A percentile compares a stretch with the other conserved stretches of the same genome.
phyloP scores from a whole-genome alignment of 495 filamentous ascomycete species.

The Cercophora samala region DNA sequence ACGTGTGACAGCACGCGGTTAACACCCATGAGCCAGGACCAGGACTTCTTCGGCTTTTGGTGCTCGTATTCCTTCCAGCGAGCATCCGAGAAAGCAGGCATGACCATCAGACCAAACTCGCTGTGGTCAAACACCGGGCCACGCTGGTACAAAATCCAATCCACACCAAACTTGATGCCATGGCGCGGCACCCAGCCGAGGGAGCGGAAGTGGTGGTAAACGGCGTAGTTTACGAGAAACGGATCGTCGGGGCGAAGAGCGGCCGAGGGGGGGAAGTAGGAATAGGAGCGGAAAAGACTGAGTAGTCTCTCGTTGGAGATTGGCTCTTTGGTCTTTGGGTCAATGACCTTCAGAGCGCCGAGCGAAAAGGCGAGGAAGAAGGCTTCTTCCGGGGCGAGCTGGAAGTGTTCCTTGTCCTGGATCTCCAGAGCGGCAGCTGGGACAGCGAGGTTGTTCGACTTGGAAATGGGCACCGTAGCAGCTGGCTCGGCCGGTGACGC shows the following conservation, averaged over 20 bases:
- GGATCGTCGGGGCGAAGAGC: conserved; percentile 63
- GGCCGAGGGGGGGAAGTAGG: conserved; percentile 60
- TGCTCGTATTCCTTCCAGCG: conserved; percentile 62
- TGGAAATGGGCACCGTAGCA: neutral
- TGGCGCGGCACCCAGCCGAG: conserved; percentile 94
- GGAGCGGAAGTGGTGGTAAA: conserved; percentile 95
- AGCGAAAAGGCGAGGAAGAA: conserved; percentile 87
- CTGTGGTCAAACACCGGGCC: conserved; percentile 93
- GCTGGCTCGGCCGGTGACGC: neutral
- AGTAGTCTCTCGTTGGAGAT: conserved; percentile 56
- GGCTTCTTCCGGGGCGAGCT: conserved; percentile 83
- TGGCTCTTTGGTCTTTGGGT: conserved; percentile 49
- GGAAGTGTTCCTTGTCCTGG: conserved; percentile 82
- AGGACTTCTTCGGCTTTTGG: conserved; percentile 52
- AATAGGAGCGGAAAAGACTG: conserved; percentile 60
- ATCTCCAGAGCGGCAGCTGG: conserved; percentile 37
- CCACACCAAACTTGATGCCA: conserved; percentile 91
- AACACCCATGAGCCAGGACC: conserved; percentile 91
- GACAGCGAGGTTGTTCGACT: neutral
- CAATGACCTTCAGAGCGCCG: conserved; percentile 67
- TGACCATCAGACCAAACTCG: conserved; percentile 79
- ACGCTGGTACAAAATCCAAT: conserved; percentile 91
- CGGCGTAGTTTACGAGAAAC: conserved; percentile 80
- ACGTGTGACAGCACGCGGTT: conserved; percentile 90
- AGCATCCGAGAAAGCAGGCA: conserved; percentile 74